Base-by-base conservation (phyloP, 805 yeast species). In the Kuraishia ogatae region DNA sequence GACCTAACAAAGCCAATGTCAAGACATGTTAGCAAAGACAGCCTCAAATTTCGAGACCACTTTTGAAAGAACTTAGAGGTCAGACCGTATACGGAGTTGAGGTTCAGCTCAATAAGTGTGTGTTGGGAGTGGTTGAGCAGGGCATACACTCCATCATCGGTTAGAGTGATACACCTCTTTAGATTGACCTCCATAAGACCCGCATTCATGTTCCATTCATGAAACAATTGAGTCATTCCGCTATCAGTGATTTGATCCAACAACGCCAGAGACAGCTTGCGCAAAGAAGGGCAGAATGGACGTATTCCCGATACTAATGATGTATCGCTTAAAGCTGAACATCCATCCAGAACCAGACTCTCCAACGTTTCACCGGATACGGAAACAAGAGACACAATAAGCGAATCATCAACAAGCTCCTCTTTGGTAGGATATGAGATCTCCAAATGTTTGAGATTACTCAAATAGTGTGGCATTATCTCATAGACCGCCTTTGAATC, bases 1-100 rank as follows among this genome's bases (percentile, higher is more conserved):
- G 82, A 74, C 47, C 96, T 74, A 2, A 90, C 88, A 69, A 93
- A 93, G 0, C 97, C 96, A 15, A 84, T 64, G 66, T 93, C 94
- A 19, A 89, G 61, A 39, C 81, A 77, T 0, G 89, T 82, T 49
- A 93, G 70, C 28, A 84, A 76, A 1, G 91, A 88, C 50, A 83
- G 73, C 15, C 66, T 57, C 21, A 64, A 69, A 64, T 58, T 70
- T 54, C 81, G 78, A 53, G 71, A 76, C 2, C 78, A 59, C 52
- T 72, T 74, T 53, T 74, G 70, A 62, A 86, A 78, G 7, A 84
- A 71, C 4, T 73, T 71, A 17, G 75, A 71, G 0, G 87, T 73
- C 1, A 93, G 60, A 10, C 71, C 71, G 58, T 81, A 78, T n/a
- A 90, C 64, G 0, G 97, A 88, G 65, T 93, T 93, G 57, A 94